Conservation (phyloP, 75 land plant genomes). For the Sequoia sempervirens region DNA sequence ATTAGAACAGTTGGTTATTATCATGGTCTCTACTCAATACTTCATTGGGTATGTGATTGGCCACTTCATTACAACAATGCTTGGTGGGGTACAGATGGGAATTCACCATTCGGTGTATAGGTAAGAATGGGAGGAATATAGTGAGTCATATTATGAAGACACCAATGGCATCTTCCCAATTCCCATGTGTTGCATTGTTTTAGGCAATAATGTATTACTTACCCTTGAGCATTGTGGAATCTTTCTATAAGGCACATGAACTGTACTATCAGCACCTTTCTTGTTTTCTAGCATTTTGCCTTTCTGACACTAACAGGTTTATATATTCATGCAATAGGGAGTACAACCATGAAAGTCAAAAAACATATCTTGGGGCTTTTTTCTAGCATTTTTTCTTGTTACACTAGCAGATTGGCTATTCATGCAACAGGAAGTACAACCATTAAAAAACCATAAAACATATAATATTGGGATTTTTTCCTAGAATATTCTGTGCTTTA, state of each 20-base stretch:
- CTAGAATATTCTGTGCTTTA: neutral
- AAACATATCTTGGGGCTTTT: neutral
- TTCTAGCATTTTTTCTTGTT: neutral
- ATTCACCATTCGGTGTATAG: no score
- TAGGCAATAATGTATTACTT: neutral
- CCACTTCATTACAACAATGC: no score
- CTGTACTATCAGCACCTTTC: neutral
- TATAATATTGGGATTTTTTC: neutral
- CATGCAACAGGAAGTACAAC: neutral
- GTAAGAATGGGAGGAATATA: no score
- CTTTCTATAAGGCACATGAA: neutral
- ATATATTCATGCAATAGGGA: no score
- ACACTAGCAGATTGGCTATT: neutral
- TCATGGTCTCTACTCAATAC: no score
- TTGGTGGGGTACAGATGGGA: no score
- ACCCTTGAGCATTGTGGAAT: neutral
- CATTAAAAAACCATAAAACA: neutral
- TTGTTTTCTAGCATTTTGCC: neutral
- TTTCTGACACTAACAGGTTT: neutral
- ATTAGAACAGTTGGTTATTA: no score
- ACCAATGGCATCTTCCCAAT: neutral
- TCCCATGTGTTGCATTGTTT: no score
- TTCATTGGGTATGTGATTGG: no score
- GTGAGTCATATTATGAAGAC: no score
- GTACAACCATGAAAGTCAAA: no score